Base-by-base conservation (phyloP, 139 green algal species). In the Coelastrella sp. region DNA sequence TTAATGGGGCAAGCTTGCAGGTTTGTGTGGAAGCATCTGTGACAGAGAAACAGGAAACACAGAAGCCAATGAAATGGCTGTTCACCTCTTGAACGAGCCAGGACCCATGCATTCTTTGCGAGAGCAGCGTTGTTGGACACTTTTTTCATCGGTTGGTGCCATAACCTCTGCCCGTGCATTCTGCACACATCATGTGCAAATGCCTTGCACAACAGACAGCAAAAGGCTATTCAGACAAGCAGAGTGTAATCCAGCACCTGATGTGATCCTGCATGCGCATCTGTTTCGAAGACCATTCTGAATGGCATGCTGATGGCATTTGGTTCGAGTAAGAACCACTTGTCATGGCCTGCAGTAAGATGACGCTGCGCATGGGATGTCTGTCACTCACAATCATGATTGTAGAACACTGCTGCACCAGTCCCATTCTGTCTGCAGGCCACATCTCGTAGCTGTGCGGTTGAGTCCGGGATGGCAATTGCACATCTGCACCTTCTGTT, bases 381-480 rank as follows among this genome's bases (percentile, higher is more conserved):
- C 23, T 38, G 38, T 17, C 2, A 62, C 71, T 79, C 71, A 80
- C 72, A 32, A 6, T 82, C 53, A 40, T 82, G 75, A 11, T 57
- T 21, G 53, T 82, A 82, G 53, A 82, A 82, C 1, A 82, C 35
- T 21, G 53, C 53, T 27, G 75, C 75, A 51, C 35, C 53, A 32
- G 27, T 51, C 51, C 51, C 40, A 19, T 11, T 30, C 23, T 37
- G 13, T 34, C 35, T 27, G 53, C 75, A 71, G 2, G 51, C 75
- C 38, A 30, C 51, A n/a, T 82, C 75, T 13, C 11, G 9, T 9
- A 69, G 34, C 9, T 71, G 75, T 30, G 75, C 75, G n/a, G 15
- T 34, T 13, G 30, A 34, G n/a, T 69, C 53, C 5, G 75, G 53
- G 15, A 11, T 71, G 27, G 40, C 60, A 15, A 82, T 69, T 3